Percentiles rank a stretch among this genome's conserved stretches.
Evolutionary conservation across 176 grass and related monocot genomes (phyloP).

Genomic region (Pontederia crassipes): DNA sequence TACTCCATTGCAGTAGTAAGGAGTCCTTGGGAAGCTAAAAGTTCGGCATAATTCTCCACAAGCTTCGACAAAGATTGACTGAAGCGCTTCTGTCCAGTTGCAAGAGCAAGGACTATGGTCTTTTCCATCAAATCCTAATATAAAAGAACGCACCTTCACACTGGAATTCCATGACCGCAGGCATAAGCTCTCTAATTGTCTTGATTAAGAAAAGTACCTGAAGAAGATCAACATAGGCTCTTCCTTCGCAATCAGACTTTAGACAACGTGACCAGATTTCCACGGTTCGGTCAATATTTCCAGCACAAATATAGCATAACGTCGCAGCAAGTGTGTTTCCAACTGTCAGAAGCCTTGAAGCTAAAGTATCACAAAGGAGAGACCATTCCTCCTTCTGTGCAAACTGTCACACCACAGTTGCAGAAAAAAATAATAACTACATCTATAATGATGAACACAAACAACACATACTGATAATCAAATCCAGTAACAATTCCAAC

Average conservation of each 20-base stretch:
- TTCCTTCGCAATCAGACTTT: slow-evolving; percentile 72
- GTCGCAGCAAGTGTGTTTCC: slow-evolving; percentile 81
- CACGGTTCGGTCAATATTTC: slow-evolving; percentile 96
- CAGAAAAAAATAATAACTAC: neutral
- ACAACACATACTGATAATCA: neutral
- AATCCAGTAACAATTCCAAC: neutral
- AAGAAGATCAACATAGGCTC: slow-evolving; percentile 91
- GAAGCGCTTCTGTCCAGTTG: slow-evolving; percentile 81
- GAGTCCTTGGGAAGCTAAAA: slow-evolving; percentile 92
- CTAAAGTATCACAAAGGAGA: slow-evolving; percentile 67
- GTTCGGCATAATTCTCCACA: slow-evolving; percentile 91
- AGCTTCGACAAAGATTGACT: slow-evolving; percentile 78
- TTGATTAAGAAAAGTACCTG: slow-evolving; percentile 35
- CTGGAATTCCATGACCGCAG: slow-evolving; percentile 5
- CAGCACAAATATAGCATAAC: slow-evolving; percentile 92
- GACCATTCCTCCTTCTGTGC: slow-evolving; percentile 82
- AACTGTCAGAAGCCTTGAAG: slow-evolving; percentile 63
- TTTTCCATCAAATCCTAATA: slow-evolving; percentile 99
- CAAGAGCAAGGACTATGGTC: slow-evolving; percentile 84
- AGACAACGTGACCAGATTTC: slow-evolving; percentile 91
- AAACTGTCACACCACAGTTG: slow-evolving; percentile 39
- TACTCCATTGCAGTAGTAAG: slow-evolving; percentile 97
- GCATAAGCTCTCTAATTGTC: slow-evolving; percentile 7
- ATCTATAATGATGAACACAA: neutral
- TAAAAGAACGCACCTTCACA: slow-evolving; percentile 3